Evolutionary conservation across 805 yeast species (phyloP).

Genomic region (Nakazawaea anatomiae): DNA sequence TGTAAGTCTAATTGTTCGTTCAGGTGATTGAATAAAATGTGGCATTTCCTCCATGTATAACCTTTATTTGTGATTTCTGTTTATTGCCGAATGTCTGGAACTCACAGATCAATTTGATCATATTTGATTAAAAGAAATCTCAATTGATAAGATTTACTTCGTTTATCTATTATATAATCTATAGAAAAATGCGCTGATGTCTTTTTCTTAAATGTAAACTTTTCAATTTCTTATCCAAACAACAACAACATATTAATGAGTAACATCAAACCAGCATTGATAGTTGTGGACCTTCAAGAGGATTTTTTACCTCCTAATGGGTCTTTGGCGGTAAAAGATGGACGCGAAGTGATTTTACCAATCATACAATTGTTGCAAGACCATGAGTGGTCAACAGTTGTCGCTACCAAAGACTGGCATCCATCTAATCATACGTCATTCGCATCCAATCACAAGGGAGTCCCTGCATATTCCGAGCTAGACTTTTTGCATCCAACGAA

Average conservation of each 20-base stretch:
- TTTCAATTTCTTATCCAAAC: no score
- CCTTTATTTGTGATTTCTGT: no score
- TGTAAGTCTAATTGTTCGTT: no score
- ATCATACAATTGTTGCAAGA: slow-evolving; percentile 38
- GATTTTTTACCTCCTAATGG: slow-evolving; percentile 83
- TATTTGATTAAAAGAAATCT: background rate
- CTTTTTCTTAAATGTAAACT: no score
- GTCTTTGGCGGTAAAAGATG: slow-evolving; percentile 64
- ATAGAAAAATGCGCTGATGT: background rate
- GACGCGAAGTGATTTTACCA: slow-evolving; percentile 49
- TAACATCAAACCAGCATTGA: slow-evolving; percentile 40
- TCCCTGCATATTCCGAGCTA: slow-evolving; percentile 43
- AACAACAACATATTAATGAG: no score
- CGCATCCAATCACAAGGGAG: slow-evolving; percentile 55
- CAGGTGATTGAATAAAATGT: no score
- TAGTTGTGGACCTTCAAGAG: slow-evolving; percentile 78
- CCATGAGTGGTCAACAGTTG: slow-evolving; percentile 54
- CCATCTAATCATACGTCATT: slow-evolving; percentile 75
- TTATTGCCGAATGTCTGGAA: no score
- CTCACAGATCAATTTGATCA: background rate
- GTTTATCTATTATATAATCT: background rate
- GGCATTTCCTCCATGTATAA: no score
- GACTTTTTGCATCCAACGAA: slow-evolving; percentile 45
- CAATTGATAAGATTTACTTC: background rate
- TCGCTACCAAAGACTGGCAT: slow-evolving; percentile 88